phyloP scores from a whole-genome alignment of 352 stramenopile species.

The Phytophthora melonis region DNA sequence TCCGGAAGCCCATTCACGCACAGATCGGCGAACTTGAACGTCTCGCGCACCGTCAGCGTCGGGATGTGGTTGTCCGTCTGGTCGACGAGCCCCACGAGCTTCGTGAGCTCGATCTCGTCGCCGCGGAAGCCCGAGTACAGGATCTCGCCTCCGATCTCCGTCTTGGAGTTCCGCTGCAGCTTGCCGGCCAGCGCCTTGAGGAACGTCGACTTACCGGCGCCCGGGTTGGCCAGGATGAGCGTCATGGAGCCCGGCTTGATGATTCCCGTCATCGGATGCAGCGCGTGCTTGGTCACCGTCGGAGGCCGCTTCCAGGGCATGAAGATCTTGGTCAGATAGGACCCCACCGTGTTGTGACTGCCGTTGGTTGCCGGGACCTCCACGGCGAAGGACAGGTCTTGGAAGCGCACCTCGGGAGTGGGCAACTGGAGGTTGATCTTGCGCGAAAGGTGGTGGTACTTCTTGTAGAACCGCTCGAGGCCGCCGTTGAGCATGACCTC shows the following conservation, averaged over 20 bases:
- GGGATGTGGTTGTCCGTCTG: conserved; percentile 43
- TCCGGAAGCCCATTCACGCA: conserved; percentile 56
- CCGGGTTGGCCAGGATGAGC: conserved; percentile 75
- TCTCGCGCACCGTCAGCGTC: conserved; percentile 37
- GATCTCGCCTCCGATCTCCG: conserved; percentile 65
- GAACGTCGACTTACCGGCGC: conserved; percentile 82
- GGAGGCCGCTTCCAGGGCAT: conserved; percentile 61
- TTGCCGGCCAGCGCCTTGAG: conserved; percentile 79
- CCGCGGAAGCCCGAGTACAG: conserved; percentile 64
- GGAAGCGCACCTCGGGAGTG: conserved; percentile 71
- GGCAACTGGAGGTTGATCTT: conserved; percentile 69
- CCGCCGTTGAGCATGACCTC: conserved; percentile 69
- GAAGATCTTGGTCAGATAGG: conserved; percentile 56
- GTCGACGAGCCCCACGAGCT: conserved; percentile 72
- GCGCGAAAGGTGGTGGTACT: conserved; percentile 67
- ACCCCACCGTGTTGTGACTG: conserved; percentile 62
- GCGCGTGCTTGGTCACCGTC: conserved; percentile 56
- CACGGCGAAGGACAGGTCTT: conserved; percentile 71
- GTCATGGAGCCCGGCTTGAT: conserved; percentile 62
- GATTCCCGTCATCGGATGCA: conserved; percentile 91
- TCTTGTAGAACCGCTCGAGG: conserved; percentile 76
- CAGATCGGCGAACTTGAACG: conserved; percentile 44
- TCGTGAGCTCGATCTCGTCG: conserved; percentile 71
- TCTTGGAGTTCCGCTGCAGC: conserved; percentile 54
- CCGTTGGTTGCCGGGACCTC: conserved; percentile 51